Evolutionary conservation across 2,329 filamentous ascomycete genomes (phyloP).

Genomic region (Xylaria sp.): DNA sequence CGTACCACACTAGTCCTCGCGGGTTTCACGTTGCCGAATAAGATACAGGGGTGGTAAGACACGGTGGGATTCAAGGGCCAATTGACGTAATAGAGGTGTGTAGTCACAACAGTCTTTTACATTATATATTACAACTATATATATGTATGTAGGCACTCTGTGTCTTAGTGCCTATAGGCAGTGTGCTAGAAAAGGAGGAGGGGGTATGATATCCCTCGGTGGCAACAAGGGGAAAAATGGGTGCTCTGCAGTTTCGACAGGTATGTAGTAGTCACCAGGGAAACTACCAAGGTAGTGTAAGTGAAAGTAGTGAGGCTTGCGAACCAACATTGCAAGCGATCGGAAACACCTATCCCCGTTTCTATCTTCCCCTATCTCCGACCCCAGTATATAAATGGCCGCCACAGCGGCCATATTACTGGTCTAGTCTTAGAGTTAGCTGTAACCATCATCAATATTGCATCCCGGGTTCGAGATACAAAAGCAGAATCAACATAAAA

Average conservation of each 20-base stretch:
- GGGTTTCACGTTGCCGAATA: background rate
- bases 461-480: background rate
- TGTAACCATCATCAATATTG: background rate
- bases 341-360: conserved; percentile 8
- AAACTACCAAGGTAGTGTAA: background rate
- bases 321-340: background rate
- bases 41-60: background rate
- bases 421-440: background rate
- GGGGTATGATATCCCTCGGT: conserved; percentile 17
- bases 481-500: background rate
- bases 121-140: background rate
- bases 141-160: background rate
- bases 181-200: background rate
- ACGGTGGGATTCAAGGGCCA: background rate
- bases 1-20: background rate
- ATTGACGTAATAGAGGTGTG: conserved; percentile 33
- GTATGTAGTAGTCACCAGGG: conserved; percentile 11
- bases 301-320: background rate
- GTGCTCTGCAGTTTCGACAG: background rate
- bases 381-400: conserved; percentile 5
- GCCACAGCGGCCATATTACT: background rate
- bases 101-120: conserved; percentile 12
- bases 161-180: background rate
- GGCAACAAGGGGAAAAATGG: conserved; percentile 24
- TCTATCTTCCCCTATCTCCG: conserved; percentile 4